Percentiles rank a stretch among this genome's conserved stretches.
Conservation (phyloP, 148 eudicot species). For the Camellia sinensis region DNA sequence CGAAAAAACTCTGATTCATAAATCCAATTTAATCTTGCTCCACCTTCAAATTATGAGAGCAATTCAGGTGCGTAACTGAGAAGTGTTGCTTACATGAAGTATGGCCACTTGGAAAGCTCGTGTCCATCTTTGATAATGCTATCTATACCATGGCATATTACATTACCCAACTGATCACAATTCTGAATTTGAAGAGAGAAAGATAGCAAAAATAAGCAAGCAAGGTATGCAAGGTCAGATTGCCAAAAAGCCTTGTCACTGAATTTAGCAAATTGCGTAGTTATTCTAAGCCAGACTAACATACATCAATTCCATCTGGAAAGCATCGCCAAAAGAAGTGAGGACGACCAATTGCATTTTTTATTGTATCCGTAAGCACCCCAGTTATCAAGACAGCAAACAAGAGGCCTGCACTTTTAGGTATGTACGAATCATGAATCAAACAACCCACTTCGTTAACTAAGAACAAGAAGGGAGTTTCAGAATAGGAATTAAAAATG, state of each 20-base stretch:
- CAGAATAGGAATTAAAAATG: neutral
- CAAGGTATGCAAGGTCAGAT: neutral
- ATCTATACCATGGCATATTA: conserved; percentile 44
- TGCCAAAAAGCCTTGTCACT: neutral
- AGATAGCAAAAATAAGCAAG: neutral
- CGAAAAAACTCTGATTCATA: neutral
- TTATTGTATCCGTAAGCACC: conserved; percentile 82
- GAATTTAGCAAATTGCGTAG: too few species aligned
- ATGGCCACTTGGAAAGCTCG: conserved; percentile 95
- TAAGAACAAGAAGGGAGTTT: neutral
- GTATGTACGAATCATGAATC: neutral
- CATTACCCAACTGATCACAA: conserved; percentile 44
- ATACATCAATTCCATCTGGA: conserved; percentile 73
- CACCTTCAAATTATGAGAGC: neutral
- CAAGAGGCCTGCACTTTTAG: conserved; percentile 51
- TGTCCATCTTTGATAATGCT: conserved; percentile 78
- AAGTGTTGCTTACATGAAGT: conserved; percentile 60
- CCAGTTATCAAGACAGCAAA: conserved; percentile 64
- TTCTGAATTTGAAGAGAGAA: conserved; percentile 18
- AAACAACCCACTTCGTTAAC: neutral
- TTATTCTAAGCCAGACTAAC: neutral
- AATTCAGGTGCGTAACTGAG: neutral
- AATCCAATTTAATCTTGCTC: neutral
- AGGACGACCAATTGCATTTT: conserved; percentile 89
- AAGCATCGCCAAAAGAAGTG: conserved; percentile 97